phyloP scores from a whole-genome alignment of 345 rosid genomes.

The Eucalyptus erythrocorys region DNA sequence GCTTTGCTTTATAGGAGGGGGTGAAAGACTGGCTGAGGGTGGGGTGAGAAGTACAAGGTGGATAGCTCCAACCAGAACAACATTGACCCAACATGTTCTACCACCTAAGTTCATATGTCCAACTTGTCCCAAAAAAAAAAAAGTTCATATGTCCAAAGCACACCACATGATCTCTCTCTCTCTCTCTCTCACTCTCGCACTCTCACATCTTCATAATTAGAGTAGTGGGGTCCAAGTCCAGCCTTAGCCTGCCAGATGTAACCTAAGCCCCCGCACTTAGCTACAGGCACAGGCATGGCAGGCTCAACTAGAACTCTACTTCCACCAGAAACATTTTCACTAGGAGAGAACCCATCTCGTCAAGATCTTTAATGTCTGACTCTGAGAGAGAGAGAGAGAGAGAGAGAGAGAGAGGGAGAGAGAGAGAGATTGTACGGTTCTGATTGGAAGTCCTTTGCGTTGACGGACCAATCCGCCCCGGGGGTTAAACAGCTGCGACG shows the following conservation, averaged over 20 bases:
- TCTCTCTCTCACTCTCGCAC: not conserved
- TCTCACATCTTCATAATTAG: not conserved
- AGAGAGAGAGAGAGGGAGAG: not conserved
- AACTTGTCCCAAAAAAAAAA: no score
- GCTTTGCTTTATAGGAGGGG: not conserved
- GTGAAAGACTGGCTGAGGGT: not conserved
- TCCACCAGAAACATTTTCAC: not conserved
- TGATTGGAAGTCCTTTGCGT: not conserved
- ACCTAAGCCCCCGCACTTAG: not conserved
- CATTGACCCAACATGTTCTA: not conserved
- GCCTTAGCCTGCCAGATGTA: not conserved
- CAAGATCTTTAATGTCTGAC: not conserved
- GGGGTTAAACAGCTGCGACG: not conserved
- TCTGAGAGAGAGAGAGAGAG: no score
- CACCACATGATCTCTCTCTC: not conserved
- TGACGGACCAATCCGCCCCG: not conserved
- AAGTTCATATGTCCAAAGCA: not conserved
- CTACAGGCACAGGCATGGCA: not conserved
- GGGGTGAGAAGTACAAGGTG: not conserved
- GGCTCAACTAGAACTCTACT: not conserved
- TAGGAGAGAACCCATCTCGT: not conserved
- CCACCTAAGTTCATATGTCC: not conserved
- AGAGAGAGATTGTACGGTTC: not conserved
- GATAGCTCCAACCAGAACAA: not conserved
- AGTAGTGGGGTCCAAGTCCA: not conserved